These are phyloP conservation scores for Rhizopus microsporus DNA, from an alignment of 371 early-diverging fungal species.

Conservation along the genomic window DNA sequence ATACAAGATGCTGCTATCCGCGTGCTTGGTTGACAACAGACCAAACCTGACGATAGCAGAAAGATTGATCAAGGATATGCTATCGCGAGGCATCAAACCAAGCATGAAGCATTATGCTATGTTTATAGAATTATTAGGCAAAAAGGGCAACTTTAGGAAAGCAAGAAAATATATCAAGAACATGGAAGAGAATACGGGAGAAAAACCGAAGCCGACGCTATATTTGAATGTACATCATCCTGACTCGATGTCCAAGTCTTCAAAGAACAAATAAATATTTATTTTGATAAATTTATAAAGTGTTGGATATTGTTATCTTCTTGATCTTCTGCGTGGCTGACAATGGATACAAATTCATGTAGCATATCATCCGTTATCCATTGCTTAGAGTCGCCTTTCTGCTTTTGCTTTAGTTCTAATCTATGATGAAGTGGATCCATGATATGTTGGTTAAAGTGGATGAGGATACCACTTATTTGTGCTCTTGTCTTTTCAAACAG, in stretches of 20 bases:
- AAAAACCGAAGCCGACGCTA: slow-evolving; percentile 12
- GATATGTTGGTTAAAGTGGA: slow-evolving; percentile 27
- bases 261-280: neutral
- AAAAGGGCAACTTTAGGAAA: slow-evolving; percentile 30
- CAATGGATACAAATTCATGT: slow-evolving; percentile 18
- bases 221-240: too few species aligned
- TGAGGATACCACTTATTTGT: slow-evolving; percentile 26
- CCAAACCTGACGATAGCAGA: slow-evolving; percentile 11
- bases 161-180: slow-evolving; percentile 26
- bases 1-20: slow-evolving; percentile 37
- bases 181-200: slow-evolving; percentile 29
- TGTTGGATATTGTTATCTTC: slow-evolving; percentile 13
- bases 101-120: slow-evolving; percentile 20
- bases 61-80: slow-evolving; percentile 32
- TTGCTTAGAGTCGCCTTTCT: neutral
- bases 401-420: slow-evolving; percentile 16
- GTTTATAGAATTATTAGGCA: slow-evolving; percentile 26
- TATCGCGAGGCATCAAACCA: slow-evolving; percentile 29
- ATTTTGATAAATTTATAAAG: slow-evolving; percentile 17
- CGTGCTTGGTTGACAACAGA: slow-evolving; percentile 1
- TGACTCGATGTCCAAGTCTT: too few species aligned
- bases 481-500: slow-evolving; percentile 32
- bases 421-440: slow-evolving; percentile 16
- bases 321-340: slow-evolving; percentile 19
- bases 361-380: slow-evolving; percentile 30